phyloP scores from a whole-genome alignment of 129 eudicot species.

The Deinandra increscens region DNA sequence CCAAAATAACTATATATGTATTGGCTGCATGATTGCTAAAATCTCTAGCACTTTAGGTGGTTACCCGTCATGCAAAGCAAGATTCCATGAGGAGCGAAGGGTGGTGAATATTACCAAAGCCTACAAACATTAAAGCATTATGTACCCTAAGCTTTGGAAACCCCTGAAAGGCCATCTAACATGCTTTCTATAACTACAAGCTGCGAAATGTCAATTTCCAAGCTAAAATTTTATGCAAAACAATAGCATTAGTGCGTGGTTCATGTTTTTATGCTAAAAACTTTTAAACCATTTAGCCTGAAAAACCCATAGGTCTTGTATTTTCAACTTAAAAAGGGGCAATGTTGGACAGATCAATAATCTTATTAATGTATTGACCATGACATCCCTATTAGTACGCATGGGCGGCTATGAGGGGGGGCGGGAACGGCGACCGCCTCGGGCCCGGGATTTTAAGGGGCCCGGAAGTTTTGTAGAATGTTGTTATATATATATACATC shows the following conservation, averaged over 20 bases:
- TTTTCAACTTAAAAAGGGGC: neutral
- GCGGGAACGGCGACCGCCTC: no score
- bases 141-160: neutral
- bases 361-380: neutral
- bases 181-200: neutral
- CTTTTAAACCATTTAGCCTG: neutral
- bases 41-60: neutral
- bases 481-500: no score
- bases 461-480: no score
- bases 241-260: neutral
- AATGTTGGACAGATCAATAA: neutral
- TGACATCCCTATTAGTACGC: neutral
- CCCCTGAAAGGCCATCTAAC: neutral
- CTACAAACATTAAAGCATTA: neutral
- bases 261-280: neutral
- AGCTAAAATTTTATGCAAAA: neutral
- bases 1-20: neutral
- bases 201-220: neutral
- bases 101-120: neutral
- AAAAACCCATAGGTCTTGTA: neutral
- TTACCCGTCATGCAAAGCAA: neutral
- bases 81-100: neutral
- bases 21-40: neutral
- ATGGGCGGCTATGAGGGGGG: no score
- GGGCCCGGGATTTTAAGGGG: no score